These are phyloP conservation scores for Porosira glacialis DNA, from an alignment of 352 stramenopile species.

Conservation along the genomic window DNA sequence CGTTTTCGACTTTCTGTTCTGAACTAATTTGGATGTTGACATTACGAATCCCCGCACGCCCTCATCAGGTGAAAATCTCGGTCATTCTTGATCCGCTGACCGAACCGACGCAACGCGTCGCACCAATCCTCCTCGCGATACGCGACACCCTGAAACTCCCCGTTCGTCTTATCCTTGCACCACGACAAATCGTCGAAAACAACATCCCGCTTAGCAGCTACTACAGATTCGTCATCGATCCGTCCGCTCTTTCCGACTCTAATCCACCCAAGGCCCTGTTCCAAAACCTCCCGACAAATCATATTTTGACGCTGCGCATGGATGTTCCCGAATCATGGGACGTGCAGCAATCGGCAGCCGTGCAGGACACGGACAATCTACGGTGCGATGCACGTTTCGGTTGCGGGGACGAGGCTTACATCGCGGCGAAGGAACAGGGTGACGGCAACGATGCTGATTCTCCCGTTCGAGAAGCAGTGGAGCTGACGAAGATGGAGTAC, in stretches of 20 bases:
- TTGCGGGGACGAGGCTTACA: conserved; percentile 62
- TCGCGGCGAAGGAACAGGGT: conserved; percentile 17
- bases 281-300: conserved; percentile 70
- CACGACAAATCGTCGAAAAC: conserved; percentile 49
- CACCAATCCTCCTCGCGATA: conserved; percentile 64
- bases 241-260: conserved; percentile 36
- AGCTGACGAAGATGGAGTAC: conserved; percentile 71
- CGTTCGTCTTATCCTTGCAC: conserved; percentile 61
- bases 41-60: no score
- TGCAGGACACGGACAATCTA: conserved; percentile 80
- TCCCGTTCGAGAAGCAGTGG: conserved; percentile 3
- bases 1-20: no score
- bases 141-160: conserved; percentile 72
- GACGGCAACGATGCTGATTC: neutral
- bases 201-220: conserved; percentile 73
- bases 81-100: conserved; percentile 71
- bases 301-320: conserved; percentile 76
- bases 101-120: conserved; percentile 69
- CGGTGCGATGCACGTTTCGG: conserved; percentile 67
- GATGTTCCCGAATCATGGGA: conserved; percentile 79
- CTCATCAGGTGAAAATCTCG: conserved; percentile 56
- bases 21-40: no score
- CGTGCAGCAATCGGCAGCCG: conserved; percentile 61
- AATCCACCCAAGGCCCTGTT: conserved; percentile 64
- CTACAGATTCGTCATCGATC: conserved; percentile 77